Conservation (phyloP, 2,329 filamentous ascomycete genomes). For the Zelopaecilomyces penicillatus region DNA sequence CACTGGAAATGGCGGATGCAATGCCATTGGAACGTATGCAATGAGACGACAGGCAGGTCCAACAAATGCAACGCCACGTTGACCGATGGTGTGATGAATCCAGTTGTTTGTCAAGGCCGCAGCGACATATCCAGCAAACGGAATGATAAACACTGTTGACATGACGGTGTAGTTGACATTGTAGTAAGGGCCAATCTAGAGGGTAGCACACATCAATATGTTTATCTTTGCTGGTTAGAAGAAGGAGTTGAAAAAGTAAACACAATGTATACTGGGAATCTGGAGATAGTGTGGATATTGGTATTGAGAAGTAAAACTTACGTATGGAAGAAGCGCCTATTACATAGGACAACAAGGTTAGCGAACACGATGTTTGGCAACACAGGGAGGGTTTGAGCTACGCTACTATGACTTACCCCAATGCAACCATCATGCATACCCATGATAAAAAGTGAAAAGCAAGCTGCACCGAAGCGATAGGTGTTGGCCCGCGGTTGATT, state of each 20-base stretch:
- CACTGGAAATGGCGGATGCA: conserved; percentile 62
- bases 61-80: conserved; percentile 59
- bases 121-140: conserved; percentile 54
- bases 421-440: conserved; percentile 61
- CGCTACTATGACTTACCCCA: conserved; percentile 38
- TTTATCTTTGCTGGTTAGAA: no score
- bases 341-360: conserved; percentile 1
- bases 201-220: background rate
- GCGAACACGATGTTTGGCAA: conserved; percentile 2
- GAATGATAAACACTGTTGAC: conserved; percentile 57
- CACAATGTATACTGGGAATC: no score
- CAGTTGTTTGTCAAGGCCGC: conserved; percentile 54
- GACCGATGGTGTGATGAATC: conserved; percentile 20
- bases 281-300: background rate
- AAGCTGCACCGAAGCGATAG: conserved; percentile 49
- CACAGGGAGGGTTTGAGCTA: background rate
- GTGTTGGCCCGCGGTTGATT: conserved; percentile 52
- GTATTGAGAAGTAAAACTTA: conserved; percentile 17
- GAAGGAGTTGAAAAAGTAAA: no score
- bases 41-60: conserved; percentile 54
- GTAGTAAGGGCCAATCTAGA: conserved; percentile 42
- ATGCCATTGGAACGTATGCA: conserved; percentile 55
- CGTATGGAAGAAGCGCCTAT: conserved; percentile 40
- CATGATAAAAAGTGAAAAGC: conserved; percentile 55
- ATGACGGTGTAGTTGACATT: conserved; percentile 51